Evolutionary conservation across 176 grass and related monocot genomes (phyloP).

Genomic region (Eremochloa ophiuroides): DNA sequence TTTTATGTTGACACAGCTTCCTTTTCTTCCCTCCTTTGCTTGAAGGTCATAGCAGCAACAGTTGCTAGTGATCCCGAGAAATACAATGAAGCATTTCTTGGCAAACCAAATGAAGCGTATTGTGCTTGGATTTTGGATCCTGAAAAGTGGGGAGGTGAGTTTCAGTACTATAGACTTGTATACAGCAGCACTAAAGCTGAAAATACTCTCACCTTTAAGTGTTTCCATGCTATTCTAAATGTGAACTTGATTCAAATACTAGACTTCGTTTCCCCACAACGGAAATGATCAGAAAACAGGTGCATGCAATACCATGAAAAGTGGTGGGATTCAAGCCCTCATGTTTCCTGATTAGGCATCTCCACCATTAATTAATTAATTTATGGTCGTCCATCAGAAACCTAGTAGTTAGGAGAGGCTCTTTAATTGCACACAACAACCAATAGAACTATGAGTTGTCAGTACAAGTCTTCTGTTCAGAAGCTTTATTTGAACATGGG

Average conservation of each 20-base stretch:
- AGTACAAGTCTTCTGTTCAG: not conserved
- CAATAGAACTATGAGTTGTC: not conserved
- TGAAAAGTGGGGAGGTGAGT: slow-evolving; percentile 96
- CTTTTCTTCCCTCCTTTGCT: not conserved
- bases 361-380: not conserved
- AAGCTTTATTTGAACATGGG: not conserved
- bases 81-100: slow-evolving; percentile 90
- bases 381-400: not conserved
- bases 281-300: not conserved
- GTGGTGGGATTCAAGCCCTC: not conserved
- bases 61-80: slow-evolving; percentile 81
- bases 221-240: too few species aligned
- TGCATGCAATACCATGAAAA: not conserved
- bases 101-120: slow-evolving; percentile 87
- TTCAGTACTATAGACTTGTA: slow-evolving; percentile 1
- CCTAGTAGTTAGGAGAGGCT: not conserved
- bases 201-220: slow-evolving; percentile 7
- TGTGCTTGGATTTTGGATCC: slow-evolving; percentile 95
- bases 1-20: not conserved
- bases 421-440: not conserved
- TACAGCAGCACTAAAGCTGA: not conserved
- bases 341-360: not conserved
- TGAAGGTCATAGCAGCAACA: slow-evolving; percentile 85
- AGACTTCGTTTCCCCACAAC: not conserved
- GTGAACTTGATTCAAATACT: too few species aligned